Conservation (phyloP, 192 early-diverging fungal genomes). For the Entomortierella lignicola region DNA sequence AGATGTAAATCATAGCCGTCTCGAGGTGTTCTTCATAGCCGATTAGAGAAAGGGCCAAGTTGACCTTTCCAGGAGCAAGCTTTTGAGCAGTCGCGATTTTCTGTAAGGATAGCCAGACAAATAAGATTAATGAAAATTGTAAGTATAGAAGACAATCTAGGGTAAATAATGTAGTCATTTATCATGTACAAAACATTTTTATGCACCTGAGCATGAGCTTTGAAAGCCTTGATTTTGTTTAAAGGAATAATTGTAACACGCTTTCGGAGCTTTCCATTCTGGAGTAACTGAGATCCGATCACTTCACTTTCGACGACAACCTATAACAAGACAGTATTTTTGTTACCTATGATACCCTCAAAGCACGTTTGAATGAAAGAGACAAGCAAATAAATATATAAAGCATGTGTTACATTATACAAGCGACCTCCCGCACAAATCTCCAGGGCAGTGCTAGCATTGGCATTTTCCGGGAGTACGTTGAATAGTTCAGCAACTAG, state of each 20-base stretch:
- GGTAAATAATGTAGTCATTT: not conserved
- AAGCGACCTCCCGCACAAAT: slow-evolving; percentile 94
- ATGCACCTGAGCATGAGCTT: slow-evolving; percentile 62
- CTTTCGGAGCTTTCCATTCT: slow-evolving; percentile 79
- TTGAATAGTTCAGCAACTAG: slow-evolving; percentile 91
- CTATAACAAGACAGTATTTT: slow-evolving; percentile 33
- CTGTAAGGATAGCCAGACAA: slow-evolving; percentile 35
- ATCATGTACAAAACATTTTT: not conserved
- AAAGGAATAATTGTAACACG: slow-evolving; percentile 94
- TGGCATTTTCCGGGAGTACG: slow-evolving; percentile 74
- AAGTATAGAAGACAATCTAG: no score
- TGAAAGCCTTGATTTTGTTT: slow-evolving; percentile 88
- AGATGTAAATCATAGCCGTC: slow-evolving; percentile 91
- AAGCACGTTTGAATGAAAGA: not conserved
- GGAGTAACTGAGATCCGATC: slow-evolving; percentile 82
- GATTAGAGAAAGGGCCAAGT: slow-evolving; percentile 88
- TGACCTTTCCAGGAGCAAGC: slow-evolving; percentile 88
- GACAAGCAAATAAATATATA: no score
- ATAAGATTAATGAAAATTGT: no score
- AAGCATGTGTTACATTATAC: slow-evolving; percentile 76
- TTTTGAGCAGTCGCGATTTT: slow-evolving; percentile 76
- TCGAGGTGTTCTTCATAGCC: slow-evolving; percentile 84
- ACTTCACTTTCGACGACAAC: slow-evolving; percentile 93
- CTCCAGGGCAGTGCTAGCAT: slow-evolving; percentile 87
- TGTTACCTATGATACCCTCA: not conserved